Conservation (phyloP, 441 rosid genomes). For the Croton setiger region DNA sequence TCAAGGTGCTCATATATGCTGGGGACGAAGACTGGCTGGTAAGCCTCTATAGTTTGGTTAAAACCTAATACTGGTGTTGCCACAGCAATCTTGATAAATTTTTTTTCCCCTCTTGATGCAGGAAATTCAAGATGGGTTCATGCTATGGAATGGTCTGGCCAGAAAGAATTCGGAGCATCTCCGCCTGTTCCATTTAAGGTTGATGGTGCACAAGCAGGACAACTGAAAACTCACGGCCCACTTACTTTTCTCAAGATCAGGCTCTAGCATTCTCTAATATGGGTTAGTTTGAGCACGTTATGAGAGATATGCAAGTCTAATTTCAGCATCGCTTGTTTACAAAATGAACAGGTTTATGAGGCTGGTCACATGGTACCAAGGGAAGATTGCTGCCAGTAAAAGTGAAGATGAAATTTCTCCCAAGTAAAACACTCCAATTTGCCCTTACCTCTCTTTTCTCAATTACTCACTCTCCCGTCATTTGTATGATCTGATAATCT, state of each 20-base stretch:
- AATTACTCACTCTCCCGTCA: slow-evolving; percentile 2
- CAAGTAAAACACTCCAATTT: slow-evolving; percentile 11
- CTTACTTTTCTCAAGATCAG: slow-evolving; percentile 78
- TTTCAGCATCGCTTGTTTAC: not conserved
- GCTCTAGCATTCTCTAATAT: not conserved
- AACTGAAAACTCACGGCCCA: slow-evolving; percentile 60
- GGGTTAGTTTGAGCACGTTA: not conserved
- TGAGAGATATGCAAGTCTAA: not conserved
- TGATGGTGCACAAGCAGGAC: slow-evolving; percentile 63
- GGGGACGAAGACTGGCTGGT: slow-evolving; percentile 96
- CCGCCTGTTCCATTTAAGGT: slow-evolving; percentile 48
- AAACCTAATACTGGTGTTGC: not conserved
- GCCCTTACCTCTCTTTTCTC: not conserved
- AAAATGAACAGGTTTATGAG: slow-evolving; percentile 47
- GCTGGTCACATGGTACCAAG: slow-evolving; percentile 96
- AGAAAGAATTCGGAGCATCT: slow-evolving; percentile 48
- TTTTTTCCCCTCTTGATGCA: slow-evolving; percentile 18
- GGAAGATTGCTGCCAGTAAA: slow-evolving; percentile 34
- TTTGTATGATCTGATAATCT: not conserved
- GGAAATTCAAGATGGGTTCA: slow-evolving; percentile 87
- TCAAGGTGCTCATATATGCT: slow-evolving; percentile 60
- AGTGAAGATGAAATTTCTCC: slow-evolving; percentile 18
- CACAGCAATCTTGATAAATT: not conserved
- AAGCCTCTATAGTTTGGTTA: slow-evolving; percentile 15
- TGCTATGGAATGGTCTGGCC: slow-evolving; percentile 79